These are phyloP conservation scores for Acanthamoeba healyi DNA, from an alignment of 208 protist species.

Conservation along the genomic window DNA sequence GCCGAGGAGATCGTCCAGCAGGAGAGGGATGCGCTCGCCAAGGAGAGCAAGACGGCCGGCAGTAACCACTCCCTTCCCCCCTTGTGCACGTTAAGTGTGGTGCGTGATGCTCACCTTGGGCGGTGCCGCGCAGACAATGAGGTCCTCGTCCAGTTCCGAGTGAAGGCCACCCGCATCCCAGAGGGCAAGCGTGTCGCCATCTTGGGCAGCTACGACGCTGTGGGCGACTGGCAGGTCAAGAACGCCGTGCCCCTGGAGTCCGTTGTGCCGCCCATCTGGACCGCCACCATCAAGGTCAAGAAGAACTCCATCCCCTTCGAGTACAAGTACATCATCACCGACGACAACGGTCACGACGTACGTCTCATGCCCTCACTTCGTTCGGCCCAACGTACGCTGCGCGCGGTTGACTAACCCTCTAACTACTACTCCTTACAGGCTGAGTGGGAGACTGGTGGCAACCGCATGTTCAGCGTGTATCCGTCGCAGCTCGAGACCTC, in stretches of 20 bases:
- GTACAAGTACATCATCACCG: constrained; percentile 78
- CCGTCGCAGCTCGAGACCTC: constrained; percentile 61
- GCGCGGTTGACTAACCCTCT: not conserved
- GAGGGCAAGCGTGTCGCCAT: constrained; percentile 45
- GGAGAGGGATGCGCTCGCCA: not conserved
- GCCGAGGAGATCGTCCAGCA: constrained; percentile 3
- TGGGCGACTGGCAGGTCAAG: constrained; percentile 23
- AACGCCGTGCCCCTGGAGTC: not conserved
- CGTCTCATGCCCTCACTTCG: not conserved
- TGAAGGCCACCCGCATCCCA: constrained; percentile 48
- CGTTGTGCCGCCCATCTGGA: constrained; percentile 67
- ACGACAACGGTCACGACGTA: constrained; percentile 41
- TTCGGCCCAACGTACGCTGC: too few species aligned
- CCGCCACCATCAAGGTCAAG: constrained; percentile 72
- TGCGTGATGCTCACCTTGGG: not conserved
- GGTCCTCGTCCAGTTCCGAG: constrained; percentile 20
- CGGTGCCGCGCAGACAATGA: not conserved
- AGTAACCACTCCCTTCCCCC: not conserved
- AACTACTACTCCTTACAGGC: constrained; percentile 12
- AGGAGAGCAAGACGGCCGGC: not conserved
- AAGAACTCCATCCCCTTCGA: constrained; percentile 82
- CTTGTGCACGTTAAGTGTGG: too few species aligned
- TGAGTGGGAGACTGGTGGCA: constrained; percentile 48
- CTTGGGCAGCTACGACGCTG: constrained; percentile 4
- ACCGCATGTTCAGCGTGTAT: constrained; percentile 68